Evolutionary conservation across 2,329 filamentous ascomycete species (phyloP).

Genomic region (Pseudogymnoascus sp.): DNA sequence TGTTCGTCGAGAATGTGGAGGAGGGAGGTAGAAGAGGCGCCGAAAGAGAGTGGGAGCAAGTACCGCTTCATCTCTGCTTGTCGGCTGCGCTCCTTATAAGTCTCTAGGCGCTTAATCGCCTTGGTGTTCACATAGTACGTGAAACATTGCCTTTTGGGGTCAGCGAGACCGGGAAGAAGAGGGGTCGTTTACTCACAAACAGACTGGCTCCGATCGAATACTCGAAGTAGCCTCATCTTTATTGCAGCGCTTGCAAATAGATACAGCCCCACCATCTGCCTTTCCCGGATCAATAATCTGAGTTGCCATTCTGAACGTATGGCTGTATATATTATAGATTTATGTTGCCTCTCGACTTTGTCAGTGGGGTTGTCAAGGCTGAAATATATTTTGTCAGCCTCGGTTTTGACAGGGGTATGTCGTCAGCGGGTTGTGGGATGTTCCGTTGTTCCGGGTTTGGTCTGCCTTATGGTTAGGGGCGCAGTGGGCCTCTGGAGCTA

Average conservation of each 20-base stretch:
- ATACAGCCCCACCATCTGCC: neutral
- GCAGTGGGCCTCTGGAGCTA: slow-evolving; percentile 8
- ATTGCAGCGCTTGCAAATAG: slow-evolving; percentile 26
- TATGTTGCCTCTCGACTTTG: neutral
- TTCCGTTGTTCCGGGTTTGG: slow-evolving; percentile 2
- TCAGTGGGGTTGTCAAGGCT: neutral
- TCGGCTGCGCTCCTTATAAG: slow-evolving; percentile 46
- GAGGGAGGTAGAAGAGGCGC: slow-evolving; percentile 69
- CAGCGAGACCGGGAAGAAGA: neutral
- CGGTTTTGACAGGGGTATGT: slow-evolving; percentile 1
- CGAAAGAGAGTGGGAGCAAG: slow-evolving; percentile 73
- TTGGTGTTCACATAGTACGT: slow-evolving; percentile 69
- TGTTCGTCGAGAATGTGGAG: slow-evolving; percentile 67
- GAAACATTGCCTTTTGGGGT: slow-evolving; percentile 61
- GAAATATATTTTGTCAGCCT: slow-evolving; percentile 9
- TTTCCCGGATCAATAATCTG: neutral
- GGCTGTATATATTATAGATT: neutral
- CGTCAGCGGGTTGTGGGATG: neutral
- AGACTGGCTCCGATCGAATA: slow-evolving; percentile 28
- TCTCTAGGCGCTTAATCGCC: slow-evolving; percentile 66
- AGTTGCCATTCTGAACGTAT: neutral
- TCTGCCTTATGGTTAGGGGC: slow-evolving; percentile 8
- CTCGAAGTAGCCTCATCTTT: slow-evolving; percentile 23
- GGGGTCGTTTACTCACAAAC: slow-evolving; percentile 22
- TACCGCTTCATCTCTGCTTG: slow-evolving; percentile 38